A percentile compares a stretch with the other conserved stretches of the same genome.
These are phyloP conservation scores for Erythrophleum ivorense DNA, from an alignment of 331 rosid species.

Conservation along the genomic window DNA sequence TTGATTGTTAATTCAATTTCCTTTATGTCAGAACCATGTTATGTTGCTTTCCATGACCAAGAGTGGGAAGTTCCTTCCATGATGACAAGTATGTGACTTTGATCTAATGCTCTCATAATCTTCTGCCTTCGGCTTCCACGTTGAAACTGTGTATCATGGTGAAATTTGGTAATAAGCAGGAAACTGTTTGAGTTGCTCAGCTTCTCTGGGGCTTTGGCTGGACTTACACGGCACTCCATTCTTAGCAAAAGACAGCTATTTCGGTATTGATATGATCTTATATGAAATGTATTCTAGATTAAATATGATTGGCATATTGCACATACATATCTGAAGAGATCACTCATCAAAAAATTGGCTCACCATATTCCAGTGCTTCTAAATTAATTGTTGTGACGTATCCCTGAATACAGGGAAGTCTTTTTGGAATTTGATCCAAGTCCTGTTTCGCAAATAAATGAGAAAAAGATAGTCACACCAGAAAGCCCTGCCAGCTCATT, in stretches of 20 bases:
- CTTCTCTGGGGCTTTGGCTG: constrained; percentile 84
- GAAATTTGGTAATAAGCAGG: constrained; percentile 47
- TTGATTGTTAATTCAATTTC: constrained; percentile 16
- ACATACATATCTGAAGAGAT: background rate
- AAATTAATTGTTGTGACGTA: constrained; percentile 36
- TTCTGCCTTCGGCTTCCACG: constrained; percentile 35
- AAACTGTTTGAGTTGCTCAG: constrained; percentile 81
- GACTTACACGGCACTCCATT: constrained; percentile 72
- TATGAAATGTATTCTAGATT: background rate
- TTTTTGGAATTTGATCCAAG: constrained; percentile 51
- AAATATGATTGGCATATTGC: background rate
- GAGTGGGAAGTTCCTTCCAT: constrained; percentile 83
- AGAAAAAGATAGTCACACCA: constrained; percentile 43
- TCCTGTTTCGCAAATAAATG: constrained; percentile 58
- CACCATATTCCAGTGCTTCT: background rate
- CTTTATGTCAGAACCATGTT: constrained; percentile 39
- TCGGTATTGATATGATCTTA: constrained; percentile 50
- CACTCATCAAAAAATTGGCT: background rate
- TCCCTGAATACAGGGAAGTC: constrained; percentile 56
- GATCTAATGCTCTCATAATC: constrained; percentile 32
- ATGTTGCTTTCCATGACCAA: constrained; percentile 66
- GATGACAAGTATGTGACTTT: constrained; percentile 69
- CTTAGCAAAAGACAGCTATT: constrained; percentile 66
- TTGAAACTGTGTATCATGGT: constrained; percentile 34
- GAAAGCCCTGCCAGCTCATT: constrained; percentile 51